phyloP scores from a whole-genome alignment of 305 asterid species.

The Fraxinus ornus region DNA sequence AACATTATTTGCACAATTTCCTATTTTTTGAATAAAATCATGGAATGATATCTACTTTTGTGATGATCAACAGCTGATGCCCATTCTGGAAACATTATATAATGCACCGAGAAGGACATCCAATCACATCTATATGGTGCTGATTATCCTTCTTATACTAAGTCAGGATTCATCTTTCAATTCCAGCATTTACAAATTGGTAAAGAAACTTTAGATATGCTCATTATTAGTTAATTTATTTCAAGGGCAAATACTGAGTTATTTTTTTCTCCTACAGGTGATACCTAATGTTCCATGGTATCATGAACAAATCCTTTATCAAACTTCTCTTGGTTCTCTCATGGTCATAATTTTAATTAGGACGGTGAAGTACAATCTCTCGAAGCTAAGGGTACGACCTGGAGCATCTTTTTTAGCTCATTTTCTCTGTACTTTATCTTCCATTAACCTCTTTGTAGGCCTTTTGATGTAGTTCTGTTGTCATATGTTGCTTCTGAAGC shows the following conservation, averaged over 20 bases:
- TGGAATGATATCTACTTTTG: constrained; percentile 24
- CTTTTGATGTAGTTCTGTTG: constrained; percentile 52
- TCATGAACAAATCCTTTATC: constrained; percentile 82
- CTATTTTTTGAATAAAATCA: background rate
- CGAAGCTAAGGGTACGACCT: constrained; percentile 74
- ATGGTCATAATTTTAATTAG: constrained; percentile 84
- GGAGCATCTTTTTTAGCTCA: constrained; percentile 25
- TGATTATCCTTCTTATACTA: constrained; percentile 85
- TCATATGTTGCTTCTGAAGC: constrained; percentile 26
- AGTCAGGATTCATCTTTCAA: constrained; percentile 96
- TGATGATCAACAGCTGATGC: constrained; percentile 71
- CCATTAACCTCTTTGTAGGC: constrained; percentile 42
- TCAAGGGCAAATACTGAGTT: constrained; percentile 20
- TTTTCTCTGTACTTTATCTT: background rate
- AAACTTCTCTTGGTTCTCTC: constrained; percentile 93
- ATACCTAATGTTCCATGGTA: constrained; percentile 91
- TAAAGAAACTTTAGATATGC: constrained; percentile 28
- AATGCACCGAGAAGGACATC: constrained; percentile 78
- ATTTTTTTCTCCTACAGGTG: constrained; percentile 47
- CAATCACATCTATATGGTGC: constrained; percentile 94
- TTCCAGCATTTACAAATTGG: constrained; percentile 89
- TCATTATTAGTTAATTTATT: constrained; percentile 8
- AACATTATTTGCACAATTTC: background rate
- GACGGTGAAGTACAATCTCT: constrained; percentile 88
- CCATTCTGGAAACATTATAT: constrained; percentile 87